Conservation (phyloP, 176 grass and related monocot genomes). For the Cenchrus fungigraminus region DNA sequence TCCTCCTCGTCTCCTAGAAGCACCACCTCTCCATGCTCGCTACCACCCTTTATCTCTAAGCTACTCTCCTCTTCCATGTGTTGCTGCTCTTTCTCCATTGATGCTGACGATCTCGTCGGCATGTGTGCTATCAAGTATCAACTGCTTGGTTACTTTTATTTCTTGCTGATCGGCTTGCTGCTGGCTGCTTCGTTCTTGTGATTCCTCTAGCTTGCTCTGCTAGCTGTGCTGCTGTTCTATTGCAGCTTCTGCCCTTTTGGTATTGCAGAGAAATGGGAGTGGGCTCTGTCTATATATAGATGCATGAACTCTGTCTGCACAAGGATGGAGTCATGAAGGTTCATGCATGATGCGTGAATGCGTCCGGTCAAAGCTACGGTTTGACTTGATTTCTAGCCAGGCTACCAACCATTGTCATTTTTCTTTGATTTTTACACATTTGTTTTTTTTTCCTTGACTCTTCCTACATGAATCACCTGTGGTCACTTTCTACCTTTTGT, state of each 20-base stretch:
- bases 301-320: neutral
- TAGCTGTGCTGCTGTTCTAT: neutral
- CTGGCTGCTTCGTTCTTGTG: neutral
- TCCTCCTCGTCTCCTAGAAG: constrained; percentile 19
- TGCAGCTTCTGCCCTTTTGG: neutral
- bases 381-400: constrained; percentile 17
- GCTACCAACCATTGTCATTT: constrained; percentile 20
- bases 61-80: neutral
- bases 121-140: no score
- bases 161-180: neutral
- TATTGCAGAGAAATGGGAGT: neutral
- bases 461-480: neutral
- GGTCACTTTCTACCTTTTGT: neutral
- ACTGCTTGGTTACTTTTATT: neutral
- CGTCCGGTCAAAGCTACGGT: constrained; percentile 41
- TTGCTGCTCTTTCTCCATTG: neutral
- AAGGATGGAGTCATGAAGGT: constrained; percentile 24
- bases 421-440: neutral
- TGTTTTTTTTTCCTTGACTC: neutral
- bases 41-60: constrained; percentile 9
- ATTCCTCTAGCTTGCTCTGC: neutral
- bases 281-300: constrained; percentile 24
- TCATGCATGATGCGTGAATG: neutral
- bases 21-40: constrained; percentile 31
- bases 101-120: neutral